These are phyloP conservation scores for Tuber indicum DNA, from an alignment of 495 filamentous ascomycete genomes.

Conservation along the genomic window DNA sequence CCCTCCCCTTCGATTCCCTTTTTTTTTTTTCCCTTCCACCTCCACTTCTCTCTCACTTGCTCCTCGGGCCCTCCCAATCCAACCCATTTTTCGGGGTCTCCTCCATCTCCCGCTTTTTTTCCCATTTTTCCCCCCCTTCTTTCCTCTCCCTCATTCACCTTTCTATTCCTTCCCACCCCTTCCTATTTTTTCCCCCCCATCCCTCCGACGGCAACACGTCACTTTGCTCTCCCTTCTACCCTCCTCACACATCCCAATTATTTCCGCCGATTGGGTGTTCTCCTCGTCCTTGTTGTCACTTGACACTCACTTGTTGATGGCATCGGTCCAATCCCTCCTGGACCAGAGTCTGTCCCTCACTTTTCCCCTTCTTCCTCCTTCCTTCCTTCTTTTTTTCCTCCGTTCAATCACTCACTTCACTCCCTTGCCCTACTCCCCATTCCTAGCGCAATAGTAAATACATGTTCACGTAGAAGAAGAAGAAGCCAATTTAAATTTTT, in stretches of 20 bases:
- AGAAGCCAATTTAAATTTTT: background rate
- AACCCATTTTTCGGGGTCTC: slow-evolving; percentile 33
- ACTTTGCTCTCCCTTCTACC: background rate
- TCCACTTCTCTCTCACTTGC: slow-evolving; percentile 12
- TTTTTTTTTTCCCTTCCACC: background rate
- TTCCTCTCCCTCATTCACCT: slow-evolving; percentile 4
- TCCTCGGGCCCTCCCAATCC: background rate
- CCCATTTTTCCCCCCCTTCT: slow-evolving; percentile 25
- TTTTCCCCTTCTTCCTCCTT: background rate
- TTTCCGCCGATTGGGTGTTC: slow-evolving; percentile 36
- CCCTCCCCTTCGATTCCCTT: slow-evolving; percentile 16
- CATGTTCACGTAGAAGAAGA: background rate
- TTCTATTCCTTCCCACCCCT: slow-evolving; percentile 15
- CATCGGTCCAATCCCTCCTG: background rate
- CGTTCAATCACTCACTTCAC: background rate
- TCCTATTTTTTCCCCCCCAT: slow-evolving; percentile 16
- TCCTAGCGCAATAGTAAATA: background rate
- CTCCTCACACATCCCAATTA: background rate
- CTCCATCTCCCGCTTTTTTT: slow-evolving; percentile 35
- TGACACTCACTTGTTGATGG: slow-evolving; percentile 15
- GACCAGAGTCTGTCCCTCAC: background rate
- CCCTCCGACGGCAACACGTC: background rate
- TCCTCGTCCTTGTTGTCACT: slow-evolving; percentile 28
- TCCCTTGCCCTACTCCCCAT: background rate
- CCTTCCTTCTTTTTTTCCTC: background rate